These are phyloP conservation scores for Glycyrrhiza uralensis DNA, from an alignment of 306 rosid genomes.

Conservation along the genomic window DNA sequence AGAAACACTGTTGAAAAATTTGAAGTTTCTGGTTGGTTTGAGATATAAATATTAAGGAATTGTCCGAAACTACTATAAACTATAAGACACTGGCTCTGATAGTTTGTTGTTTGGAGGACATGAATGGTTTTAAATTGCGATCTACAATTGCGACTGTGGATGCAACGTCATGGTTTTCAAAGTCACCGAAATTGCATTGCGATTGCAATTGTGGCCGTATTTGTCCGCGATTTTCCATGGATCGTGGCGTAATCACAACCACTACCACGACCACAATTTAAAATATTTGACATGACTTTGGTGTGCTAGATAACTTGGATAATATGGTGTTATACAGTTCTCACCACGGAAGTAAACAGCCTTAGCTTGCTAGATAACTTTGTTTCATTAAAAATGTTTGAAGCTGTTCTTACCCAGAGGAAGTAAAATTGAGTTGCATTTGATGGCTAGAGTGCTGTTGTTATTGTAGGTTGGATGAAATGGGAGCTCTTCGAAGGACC, in stretches of 20 bases:
- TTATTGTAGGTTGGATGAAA: constrained; percentile 66
- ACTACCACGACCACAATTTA: too few species aligned
- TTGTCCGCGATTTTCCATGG: too few species aligned
- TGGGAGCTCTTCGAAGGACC: constrained; percentile 69
- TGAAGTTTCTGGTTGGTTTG: neutral
- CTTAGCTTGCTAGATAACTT: neutral
- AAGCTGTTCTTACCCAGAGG: neutral
- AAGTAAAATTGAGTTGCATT: neutral
- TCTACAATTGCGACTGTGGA: too few species aligned
- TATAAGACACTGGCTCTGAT: neutral
- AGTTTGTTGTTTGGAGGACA: neutral
- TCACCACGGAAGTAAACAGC: too few species aligned
- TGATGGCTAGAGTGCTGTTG: neutral
- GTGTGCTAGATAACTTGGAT: neutral
- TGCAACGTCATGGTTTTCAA: too few species aligned
- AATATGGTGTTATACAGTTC: neutral
- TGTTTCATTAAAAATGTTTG: neutral
- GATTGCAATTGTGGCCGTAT: too few species aligned
- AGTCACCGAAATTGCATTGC: too few species aligned
- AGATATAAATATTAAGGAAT: neutral
- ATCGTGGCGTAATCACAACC: too few species aligned
- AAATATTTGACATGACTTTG: too few species aligned
- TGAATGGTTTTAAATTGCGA: too few species aligned
- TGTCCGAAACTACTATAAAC: neutral
- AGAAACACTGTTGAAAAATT: neutral